Evolutionary conservation across 192 early-diverging fungal genomes (phyloP).

Genomic region (Podila verticillata): DNA sequence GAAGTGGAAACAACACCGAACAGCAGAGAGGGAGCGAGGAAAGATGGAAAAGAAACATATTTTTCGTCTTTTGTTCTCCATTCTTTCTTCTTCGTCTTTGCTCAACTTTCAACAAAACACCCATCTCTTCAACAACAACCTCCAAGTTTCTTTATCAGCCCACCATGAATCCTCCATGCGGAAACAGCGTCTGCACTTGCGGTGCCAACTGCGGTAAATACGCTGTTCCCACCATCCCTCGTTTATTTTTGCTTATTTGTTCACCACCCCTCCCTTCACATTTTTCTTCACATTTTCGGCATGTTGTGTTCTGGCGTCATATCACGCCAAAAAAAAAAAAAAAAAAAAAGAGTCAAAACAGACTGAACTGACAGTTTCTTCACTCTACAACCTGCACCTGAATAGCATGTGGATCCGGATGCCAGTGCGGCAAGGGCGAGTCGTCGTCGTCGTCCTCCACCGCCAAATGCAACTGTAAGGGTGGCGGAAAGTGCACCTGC

Average conservation of each 20-base stretch:
- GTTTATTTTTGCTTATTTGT: neutral
- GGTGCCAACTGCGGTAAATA: conserved; percentile 35
- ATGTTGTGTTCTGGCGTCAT: conserved; percentile 24
- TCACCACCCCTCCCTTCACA: neutral
- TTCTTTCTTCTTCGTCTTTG: neutral
- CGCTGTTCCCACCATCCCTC: neutral
- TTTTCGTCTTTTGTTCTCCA: too few relatives aligned
- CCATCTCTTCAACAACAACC: neutral
- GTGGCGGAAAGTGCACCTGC: conserved; percentile 35
- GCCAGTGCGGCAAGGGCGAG: conserved; percentile 46
- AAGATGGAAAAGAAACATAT: too few relatives aligned
- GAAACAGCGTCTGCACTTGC: conserved; percentile 41
- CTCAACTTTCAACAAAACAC: neutral
- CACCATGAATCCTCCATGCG: conserved; percentile 26
- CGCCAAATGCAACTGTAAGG: conserved; percentile 33
- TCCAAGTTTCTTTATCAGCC: too few relatives aligned
- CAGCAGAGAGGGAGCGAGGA: too few relatives aligned
- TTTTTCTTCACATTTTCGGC: neutral
- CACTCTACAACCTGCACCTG: neutral
- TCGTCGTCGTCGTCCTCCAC: conserved; percentile 8
- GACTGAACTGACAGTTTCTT: neutral
- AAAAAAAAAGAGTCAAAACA: neutral
- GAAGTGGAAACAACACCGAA: neutral
- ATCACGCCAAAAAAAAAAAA: conserved; percentile 14
- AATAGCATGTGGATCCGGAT: conserved; percentile 38